Evolutionary conservation across 192 early-diverging fungal species (phyloP).

Genomic region (Entophlyctis luteolus): DNA sequence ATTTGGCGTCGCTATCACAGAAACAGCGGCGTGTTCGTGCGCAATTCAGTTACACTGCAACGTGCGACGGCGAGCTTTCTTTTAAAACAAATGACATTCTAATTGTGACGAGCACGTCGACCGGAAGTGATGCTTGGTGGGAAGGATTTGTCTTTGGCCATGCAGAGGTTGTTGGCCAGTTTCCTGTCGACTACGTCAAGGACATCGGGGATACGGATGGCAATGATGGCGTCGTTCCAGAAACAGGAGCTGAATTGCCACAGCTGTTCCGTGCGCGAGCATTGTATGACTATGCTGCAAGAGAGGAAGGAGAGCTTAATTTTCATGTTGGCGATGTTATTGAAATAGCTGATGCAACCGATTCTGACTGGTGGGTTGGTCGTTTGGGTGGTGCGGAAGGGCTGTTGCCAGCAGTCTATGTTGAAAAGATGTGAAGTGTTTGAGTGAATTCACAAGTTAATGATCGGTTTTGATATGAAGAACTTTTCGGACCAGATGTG

Average conservation of each 20-base stretch:
- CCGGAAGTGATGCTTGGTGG: conserved; percentile 86
- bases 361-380: conserved; percentile 24
- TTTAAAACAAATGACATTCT: conserved; percentile 54
- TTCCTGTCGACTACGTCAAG: conserved; percentile 93
- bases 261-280: conserved; percentile 60
- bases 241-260: background rate
- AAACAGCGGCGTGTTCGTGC: conserved; percentile 31
- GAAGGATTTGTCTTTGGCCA: conserved; percentile 60
- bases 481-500: no score
- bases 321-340: conserved; percentile 88
- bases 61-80: conserved; percentile 87
- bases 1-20: background rate
- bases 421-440: conserved; percentile 3
- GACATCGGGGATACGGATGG: conserved; percentile 18
- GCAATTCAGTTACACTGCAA: conserved; percentile 81
- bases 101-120: conserved; percentile 35
- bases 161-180: conserved; percentile 55
- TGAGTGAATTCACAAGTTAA: no score
- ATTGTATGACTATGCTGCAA: conserved; percentile 84
- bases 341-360: conserved; percentile 62
- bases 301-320: conserved; percentile 79
- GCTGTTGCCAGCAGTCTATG: conserved; percentile 20
- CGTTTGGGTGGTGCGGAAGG: conserved; percentile 3
- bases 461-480: no score
- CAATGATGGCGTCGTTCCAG: background rate